Evolutionary conservation across 2,329 filamentous ascomycete species (phyloP).

Genomic region (Karstenula rhodostoma): DNA sequence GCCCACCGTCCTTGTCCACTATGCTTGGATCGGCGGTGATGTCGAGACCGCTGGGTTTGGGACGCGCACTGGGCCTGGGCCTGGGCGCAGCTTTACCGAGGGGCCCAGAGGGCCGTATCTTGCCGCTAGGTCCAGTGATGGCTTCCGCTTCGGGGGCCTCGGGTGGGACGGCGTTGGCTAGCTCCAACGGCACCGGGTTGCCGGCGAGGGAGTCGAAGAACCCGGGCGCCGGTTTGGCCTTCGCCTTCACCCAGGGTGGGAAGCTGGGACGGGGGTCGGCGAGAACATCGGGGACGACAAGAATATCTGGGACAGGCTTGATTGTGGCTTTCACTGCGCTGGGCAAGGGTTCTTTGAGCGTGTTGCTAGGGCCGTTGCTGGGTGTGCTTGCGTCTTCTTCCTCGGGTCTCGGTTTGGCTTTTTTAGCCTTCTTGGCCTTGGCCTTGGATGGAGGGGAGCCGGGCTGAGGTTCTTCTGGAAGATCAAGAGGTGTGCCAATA

Average conservation of each 20-base stretch:
- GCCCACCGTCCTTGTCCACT: not conserved
- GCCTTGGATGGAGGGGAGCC: too few species aligned
- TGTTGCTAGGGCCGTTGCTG: not conserved
- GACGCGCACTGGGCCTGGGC: not conserved
- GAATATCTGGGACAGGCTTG: too few species aligned
- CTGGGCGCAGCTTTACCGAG: constrained; percentile 23
- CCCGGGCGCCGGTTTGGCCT: constrained; percentile 2
- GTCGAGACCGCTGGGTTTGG: not conserved
- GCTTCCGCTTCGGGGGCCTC: not conserved
- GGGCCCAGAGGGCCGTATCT: not conserved
- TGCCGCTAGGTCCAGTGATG: constrained; percentile 5
- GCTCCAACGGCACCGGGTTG: not conserved
- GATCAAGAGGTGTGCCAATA: not conserved
- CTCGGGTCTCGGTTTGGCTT: not conserved
- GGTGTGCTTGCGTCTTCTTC: not conserved
- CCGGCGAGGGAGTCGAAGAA: not conserved
- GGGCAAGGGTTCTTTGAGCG: not conserved
- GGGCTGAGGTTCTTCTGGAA: not conserved
- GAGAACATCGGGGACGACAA: too few species aligned
- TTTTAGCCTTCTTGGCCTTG: not conserved
- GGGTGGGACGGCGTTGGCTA: not conserved
- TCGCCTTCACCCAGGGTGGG: not conserved
- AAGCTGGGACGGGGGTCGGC: not conserved
- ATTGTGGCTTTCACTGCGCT: not conserved
- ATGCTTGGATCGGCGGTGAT: constrained; percentile 7